Evolutionary conservation across 164 flowering plant species (phyloP), one percentile per base, ranked within the genome.

Genomic region (Macadamia tetraphylla): DNA sequence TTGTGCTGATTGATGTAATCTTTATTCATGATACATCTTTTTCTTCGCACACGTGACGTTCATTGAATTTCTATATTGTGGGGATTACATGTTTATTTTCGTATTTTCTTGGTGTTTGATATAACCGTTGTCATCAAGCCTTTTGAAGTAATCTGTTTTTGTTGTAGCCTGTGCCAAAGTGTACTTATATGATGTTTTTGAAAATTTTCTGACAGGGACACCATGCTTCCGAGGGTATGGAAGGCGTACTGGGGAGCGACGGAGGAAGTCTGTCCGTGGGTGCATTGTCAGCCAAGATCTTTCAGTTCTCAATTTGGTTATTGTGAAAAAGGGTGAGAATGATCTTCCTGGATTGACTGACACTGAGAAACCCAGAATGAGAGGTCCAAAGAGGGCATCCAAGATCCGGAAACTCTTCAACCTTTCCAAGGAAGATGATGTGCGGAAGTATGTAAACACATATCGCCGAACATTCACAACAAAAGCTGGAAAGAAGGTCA

Each of bases 271-370:
- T 40, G 82, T 82, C 0, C 76, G 85, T 52, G 85, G 85, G 3
- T 82, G 85, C 76, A 79, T 82, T 67, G 85, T 79, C 31, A 82
- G 82, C 70, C 81, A 46, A 40, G 85, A 82, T 66, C 79, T 79
- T 30, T 82, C 81, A 9, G 84, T 81, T 46, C 48, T 81, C 70
- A 81, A 81, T 72, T 76, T 81, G 74, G 85, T 82, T 32, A 83
- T 83, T 68, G 86, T 83, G 53, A 83, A 83, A 74, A 81, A 81
- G 79, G 86, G 84, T 55, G 83, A 83, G 31, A 78, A 71, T 69
- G 85, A 83, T 58, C 81, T 83, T 14, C 87, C 85, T 68, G 87
- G 87, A 6, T 60, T 83, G 62, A 83, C 85, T 15, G 85, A 83
- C 64, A 77, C 77, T 1, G 87, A 83, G 78, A 83, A 79, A 62